A percentile compares a stretch with the other conserved stretches of the same genome.
Conservation (phyloP, 805 yeast genomes). For the Candida sithepensis region DNA sequence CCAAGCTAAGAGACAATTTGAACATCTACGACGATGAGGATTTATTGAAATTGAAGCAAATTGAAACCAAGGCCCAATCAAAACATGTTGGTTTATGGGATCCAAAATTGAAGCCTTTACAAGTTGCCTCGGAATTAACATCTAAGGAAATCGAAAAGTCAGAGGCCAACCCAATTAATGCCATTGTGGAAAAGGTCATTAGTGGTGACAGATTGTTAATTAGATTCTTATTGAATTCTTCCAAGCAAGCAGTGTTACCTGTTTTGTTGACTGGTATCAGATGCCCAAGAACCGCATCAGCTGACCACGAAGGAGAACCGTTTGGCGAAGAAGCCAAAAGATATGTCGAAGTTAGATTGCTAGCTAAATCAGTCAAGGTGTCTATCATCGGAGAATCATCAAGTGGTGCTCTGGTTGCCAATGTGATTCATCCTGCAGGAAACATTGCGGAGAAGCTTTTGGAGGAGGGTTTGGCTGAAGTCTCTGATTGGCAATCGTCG, state of each 20-base stretch:
- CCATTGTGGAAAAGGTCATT: slow-evolving; percentile 72
- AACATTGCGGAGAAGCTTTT: slow-evolving; percentile 66
- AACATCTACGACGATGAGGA: slow-evolving; percentile 38
- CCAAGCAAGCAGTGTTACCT: slow-evolving; percentile 55
- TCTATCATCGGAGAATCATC: slow-evolving; percentile 58
- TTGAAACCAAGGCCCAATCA: slow-evolving; percentile 49
- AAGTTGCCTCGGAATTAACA: slow-evolving; percentile 26
- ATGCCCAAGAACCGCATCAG: slow-evolving; percentile 62
- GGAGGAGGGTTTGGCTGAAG: slow-evolving; percentile 67
- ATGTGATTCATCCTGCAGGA: slow-evolving; percentile 71
- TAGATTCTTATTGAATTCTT: slow-evolving; percentile 43
- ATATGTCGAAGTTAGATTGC: slow-evolving; percentile 60
- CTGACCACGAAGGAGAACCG: slow-evolving; percentile 44
- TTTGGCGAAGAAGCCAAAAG: slow-evolving; percentile 62
- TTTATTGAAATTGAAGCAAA: slow-evolving; percentile 33
- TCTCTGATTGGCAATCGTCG: slow-evolving; percentile 77
- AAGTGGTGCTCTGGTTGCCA: slow-evolving; percentile 57
- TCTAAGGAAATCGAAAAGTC: slow-evolving; percentile 35
- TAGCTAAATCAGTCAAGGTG: slow-evolving; percentile 57
- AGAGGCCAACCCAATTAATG: slow-evolving; percentile 39
- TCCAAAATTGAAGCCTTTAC: slow-evolving; percentile 22
- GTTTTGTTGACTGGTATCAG: slow-evolving; percentile 71
- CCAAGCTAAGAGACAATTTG: slow-evolving; percentile 55
- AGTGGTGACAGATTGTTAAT: slow-evolving; percentile 75
- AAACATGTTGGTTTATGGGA: slow-evolving; percentile 58